phyloP scores from a whole-genome alignment of 805 yeast species.

The Kazachstania psychrophila region DNA sequence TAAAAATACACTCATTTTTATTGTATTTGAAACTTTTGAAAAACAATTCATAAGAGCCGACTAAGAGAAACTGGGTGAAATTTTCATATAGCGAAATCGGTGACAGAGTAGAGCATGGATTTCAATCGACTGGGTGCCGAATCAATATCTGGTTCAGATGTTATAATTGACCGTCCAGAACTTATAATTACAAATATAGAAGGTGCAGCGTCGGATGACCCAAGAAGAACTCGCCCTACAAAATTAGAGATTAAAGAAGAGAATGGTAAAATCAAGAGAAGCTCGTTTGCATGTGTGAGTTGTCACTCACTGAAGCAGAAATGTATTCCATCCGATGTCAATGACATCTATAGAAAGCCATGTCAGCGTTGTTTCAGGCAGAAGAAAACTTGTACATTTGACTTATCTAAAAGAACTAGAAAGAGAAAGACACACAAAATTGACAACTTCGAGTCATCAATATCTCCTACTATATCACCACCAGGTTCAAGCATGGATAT shows the following conservation, averaged over 20 bases:
- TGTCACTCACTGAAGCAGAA: conserved; percentile 80
- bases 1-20: too few relatives aligned
- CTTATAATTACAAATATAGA: conserved; percentile 8
- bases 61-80: too few relatives aligned
- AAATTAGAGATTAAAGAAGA: conserved; percentile 14
- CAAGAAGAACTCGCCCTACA: conserved; percentile 16
- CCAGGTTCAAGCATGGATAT: not conserved
- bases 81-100: too few relatives aligned
- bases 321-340: conserved; percentile 55
- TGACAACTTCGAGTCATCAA: too few relatives aligned
- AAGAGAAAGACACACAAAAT: conserved; percentile 16
- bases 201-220: conserved; percentile 21
- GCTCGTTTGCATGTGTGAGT: conserved; percentile 29
- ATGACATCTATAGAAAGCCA: conserved; percentile 47
- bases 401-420: conserved; percentile 50
- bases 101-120: too few relatives aligned
- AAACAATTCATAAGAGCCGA: too few relatives aligned
- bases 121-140: not conserved
- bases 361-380: conserved; percentile 68
- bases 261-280: conserved; percentile 25
- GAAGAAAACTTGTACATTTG: conserved; percentile 56
- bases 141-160: not conserved
- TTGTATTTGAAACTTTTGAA: too few relatives aligned
- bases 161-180: too few relatives aligned
- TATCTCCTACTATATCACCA: too few relatives aligned